Percentiles rank a stretch among this genome's conserved stretches.
phyloP scores from a whole-genome alignment of 2,329 filamentous ascomycete species.

The Pseudogymnoascus sp. region DNA sequence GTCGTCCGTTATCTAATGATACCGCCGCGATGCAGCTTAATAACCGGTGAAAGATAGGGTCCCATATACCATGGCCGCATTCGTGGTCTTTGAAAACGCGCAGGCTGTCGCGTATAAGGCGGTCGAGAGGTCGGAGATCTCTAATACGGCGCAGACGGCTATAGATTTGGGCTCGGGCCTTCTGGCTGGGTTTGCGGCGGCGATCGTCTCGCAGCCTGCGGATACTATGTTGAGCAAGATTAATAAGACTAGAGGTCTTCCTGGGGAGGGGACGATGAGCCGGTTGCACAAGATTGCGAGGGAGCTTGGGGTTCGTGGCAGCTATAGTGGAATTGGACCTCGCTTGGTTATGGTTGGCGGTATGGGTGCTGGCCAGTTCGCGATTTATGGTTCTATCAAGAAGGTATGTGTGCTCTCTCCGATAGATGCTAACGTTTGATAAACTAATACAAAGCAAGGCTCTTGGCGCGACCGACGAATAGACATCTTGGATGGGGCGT shows the following conservation, averaged over 20 bases:
- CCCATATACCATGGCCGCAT: conserved; percentile 92
- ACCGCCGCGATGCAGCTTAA: conserved; percentile 1
- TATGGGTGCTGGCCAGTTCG: conserved; percentile 74
- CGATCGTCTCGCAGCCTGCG: conserved; percentile 79
- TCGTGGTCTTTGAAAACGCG: conserved; percentile 84
- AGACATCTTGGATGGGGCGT: conserved; percentile 43
- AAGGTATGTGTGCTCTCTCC: background rate
- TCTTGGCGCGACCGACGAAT: conserved; percentile 64
- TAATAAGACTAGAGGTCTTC: conserved; percentile 86
- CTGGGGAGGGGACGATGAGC: conserved; percentile 73
- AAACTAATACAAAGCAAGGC: conserved; percentile 49
- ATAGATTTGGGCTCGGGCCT: conserved; percentile 76
- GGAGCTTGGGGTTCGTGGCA: conserved; percentile 74
- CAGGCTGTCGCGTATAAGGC: conserved; percentile 58
- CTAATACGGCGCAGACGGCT: conserved; percentile 62
- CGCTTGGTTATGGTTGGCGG: conserved; percentile 62
- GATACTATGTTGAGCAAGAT: conserved; percentile 94
- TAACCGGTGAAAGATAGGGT: conserved; percentile 50
- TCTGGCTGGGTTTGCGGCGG: conserved; percentile 76
- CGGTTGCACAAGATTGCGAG: conserved; percentile 82
- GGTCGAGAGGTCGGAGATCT: conserved; percentile 64
- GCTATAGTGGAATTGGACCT: conserved; percentile 73
- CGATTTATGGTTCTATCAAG: conserved; percentile 65
- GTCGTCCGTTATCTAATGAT: conserved; percentile 19
- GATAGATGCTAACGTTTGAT: background rate